Percentiles rank a stretch among this genome's conserved stretches.
Evolutionary conservation across 495 filamentous ascomycete species (phyloP).

Genomic region (Tuber brumale): DNA sequence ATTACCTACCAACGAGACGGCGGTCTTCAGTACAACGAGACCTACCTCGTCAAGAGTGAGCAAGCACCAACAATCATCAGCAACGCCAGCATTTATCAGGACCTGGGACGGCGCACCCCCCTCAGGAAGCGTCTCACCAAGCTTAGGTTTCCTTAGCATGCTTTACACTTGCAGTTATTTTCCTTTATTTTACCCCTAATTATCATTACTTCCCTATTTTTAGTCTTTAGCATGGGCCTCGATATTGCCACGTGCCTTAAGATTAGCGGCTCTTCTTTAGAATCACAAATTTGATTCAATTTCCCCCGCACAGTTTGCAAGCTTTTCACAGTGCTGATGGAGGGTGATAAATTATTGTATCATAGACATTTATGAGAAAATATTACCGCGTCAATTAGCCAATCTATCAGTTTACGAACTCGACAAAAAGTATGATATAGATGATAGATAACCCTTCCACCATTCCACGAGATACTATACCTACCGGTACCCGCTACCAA

Average conservation of each 20-base stretch:
- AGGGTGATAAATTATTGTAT: neutral
- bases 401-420: neutral
- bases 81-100: constrained; percentile 5
- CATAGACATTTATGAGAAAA: neutral
- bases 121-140: neutral
- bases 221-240: neutral
- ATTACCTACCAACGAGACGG: constrained; percentile 30
- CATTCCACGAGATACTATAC: neutral
- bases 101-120: neutral
- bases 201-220: neutral
- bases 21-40: constrained; percentile 31
- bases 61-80: constrained; percentile 16
- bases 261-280: neutral
- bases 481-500: neutral
- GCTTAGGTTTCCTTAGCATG: neutral
- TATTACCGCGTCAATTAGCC: neutral
- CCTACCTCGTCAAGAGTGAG: constrained; percentile 22
- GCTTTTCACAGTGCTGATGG: neutral
- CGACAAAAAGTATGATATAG: neutral
- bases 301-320: neutral
- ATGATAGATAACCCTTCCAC: neutral
- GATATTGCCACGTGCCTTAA: neutral
- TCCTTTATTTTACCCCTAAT: neutral
- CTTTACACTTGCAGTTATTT: neutral
- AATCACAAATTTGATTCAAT: neutral